Base-by-base conservation (phyloP, 768 basidiomycete species). In the Suillus subaureus region DNA sequence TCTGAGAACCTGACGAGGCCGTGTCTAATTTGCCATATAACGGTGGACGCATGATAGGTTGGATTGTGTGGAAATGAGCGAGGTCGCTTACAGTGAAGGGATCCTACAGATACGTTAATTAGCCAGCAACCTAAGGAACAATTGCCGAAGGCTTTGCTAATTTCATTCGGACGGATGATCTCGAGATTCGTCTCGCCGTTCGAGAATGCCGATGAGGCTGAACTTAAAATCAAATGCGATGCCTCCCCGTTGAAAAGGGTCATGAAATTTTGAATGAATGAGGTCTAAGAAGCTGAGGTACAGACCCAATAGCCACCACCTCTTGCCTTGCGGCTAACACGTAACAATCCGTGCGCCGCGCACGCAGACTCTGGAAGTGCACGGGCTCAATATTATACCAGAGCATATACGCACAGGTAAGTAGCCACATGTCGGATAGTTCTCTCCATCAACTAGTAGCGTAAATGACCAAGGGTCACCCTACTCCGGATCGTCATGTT, bases 71-170 rank as follows among this genome's bases (percentile, higher is more conserved):
- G 68, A 73, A 72, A 69, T 73, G 66, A 64, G 71, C 69, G 70
- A 67, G 57, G 64, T 77, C 75, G 75, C 77, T 77, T 77, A 75
- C 69, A 69, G 70, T 61, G 62, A 64, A 61, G 58, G 61, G 67
- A 71, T 61, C 62, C 61, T 66, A 66, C 62, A 72, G 70, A 73
- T 64, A 71, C 68, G 68, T 71, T 60, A 60, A 60, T 60, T 75
- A 73, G 66, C 18, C 68, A 55, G 71, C 70, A 68, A 76, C 70
- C 68, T 67, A 73, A 68, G n/a, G 58, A 26, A 52, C 61, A 63
- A 70, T 73, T 75, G 72, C 75, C 75, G 75, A 78, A 35, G 15
- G 56, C 58, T 76, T 70, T 67, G 71, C 77, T 77, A 78, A 76
- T 76, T 77, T 69, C 69, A 60, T 60, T 60, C 65, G 68, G 67